These are phyloP conservation scores for Potentilla sterilis DNA, from an alignment of 306 rosid genomes.

Conservation along the genomic window DNA sequence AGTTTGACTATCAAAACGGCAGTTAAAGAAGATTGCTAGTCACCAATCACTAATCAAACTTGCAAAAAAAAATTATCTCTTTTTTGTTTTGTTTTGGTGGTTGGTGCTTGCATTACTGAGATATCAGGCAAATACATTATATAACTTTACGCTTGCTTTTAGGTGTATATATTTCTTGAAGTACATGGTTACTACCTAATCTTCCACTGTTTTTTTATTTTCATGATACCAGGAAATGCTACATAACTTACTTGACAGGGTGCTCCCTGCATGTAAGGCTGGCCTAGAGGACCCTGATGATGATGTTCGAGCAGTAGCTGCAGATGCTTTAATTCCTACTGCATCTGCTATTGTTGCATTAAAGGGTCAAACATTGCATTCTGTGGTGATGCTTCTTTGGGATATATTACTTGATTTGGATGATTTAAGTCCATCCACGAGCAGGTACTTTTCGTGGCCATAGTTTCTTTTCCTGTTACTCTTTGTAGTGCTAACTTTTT, in stretches of 20 bases:
- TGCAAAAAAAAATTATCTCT: not conserved
- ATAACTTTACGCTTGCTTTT: not conserved
- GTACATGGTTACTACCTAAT: slow-evolving; percentile 15
- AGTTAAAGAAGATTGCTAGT: not conserved
- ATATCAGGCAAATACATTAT: not conserved
- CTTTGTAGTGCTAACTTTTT: not conserved
- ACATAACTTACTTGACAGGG: slow-evolving; percentile 69
- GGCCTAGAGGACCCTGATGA: slow-evolving; percentile 98
- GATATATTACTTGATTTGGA: slow-evolving; percentile 96
- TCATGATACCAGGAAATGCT: slow-evolving; percentile 75
- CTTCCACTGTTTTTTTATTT: slow-evolving; percentile 30
- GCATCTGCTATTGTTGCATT: slow-evolving; percentile 77
- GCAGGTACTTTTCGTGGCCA: slow-evolving; percentile 57
- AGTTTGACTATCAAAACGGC: not conserved
- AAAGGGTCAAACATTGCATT: slow-evolving; percentile 70
- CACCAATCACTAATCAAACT: not conserved
- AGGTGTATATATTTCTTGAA: slow-evolving; percentile 18
- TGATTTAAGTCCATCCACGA: slow-evolving; percentile 97
- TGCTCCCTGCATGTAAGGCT: slow-evolving; percentile 91
- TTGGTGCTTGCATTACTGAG: not conserved
- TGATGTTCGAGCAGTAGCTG: slow-evolving; percentile 98
- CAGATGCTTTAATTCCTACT: slow-evolving; percentile 95
- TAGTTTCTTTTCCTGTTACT: not conserved
- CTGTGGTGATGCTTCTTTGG: slow-evolving; percentile 93
- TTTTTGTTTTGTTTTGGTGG: slow-evolving; percentile 1